Percentiles rank a stretch among this genome's conserved stretches.
phyloP scores from a whole-genome alignment of 2,329 filamentous ascomycete genomes.

The Rutstroemia sp. region DNA sequence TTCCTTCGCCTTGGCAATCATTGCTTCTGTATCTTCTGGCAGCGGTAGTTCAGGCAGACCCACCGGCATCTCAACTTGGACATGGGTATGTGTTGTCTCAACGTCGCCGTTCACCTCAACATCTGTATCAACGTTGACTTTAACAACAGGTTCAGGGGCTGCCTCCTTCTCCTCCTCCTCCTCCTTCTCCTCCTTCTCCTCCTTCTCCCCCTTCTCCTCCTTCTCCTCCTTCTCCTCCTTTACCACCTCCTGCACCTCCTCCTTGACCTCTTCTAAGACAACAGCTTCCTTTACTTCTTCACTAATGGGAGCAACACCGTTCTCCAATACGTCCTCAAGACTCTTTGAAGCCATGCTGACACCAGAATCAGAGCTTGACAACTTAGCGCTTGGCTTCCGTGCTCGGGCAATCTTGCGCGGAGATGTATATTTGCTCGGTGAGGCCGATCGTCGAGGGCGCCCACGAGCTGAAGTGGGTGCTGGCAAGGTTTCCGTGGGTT shows the following conservation, averaged over 20 bases:
- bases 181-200: constrained; percentile 10
- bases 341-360: constrained; percentile 40
- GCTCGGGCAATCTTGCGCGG: constrained; percentile 32
- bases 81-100: constrained; percentile 63
- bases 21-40: constrained; percentile 69
- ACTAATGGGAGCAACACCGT: constrained; percentile 28
- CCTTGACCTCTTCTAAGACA: constrained; percentile 11
- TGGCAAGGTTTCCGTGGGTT: background rate
- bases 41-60: constrained; percentile 59
- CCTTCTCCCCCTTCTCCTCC: constrained; percentile 11
- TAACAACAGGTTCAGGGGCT: constrained; percentile 51
- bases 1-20: constrained; percentile 79
- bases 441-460: constrained; percentile 53
- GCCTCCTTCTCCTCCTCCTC: constrained; percentile 18
- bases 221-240: constrained; percentile 10
- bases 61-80: constrained; percentile 69
- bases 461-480: constrained; percentile 28
- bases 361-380: constrained; percentile 35
- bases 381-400: constrained; percentile 38
- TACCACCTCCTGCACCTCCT: constrained; percentile 12
- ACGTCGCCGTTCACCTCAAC: constrained; percentile 47
- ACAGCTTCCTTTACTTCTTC: constrained; percentile 8
- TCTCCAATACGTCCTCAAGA: constrained; percentile 40
- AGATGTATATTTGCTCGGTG: constrained; percentile 43
- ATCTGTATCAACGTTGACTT: constrained; percentile 62